These are phyloP conservation scores for Oryza nivara DNA, from an alignment of 176 grass and related monocot species.

Conservation along the genomic window DNA sequence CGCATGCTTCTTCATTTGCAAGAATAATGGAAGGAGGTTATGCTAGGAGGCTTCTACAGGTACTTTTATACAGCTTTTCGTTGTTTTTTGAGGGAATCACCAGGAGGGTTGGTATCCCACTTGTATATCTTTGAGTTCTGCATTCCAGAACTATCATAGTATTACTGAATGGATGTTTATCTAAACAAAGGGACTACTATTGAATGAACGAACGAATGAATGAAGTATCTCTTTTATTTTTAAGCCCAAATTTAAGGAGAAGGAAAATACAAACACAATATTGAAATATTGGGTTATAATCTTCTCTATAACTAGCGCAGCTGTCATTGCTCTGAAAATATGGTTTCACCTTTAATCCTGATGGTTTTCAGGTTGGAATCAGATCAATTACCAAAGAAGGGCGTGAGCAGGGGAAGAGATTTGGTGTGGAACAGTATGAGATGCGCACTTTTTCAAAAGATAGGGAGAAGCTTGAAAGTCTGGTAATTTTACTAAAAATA, in stretches of 20 bases:
- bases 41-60: slow-evolving; percentile 91
- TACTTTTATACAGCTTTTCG: slow-evolving; percentile 17
- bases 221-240: background rate
- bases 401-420: slow-evolving; percentile 91
- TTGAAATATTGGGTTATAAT: background rate
- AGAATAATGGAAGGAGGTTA: slow-evolving; percentile 99
- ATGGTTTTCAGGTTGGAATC: slow-evolving; percentile 72
- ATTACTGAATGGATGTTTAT: background rate
- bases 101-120: too few species aligned
- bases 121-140: background rate
- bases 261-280: background rate
- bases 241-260: background rate
- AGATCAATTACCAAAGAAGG: slow-evolving; percentile 96
- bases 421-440: slow-evolving; percentile 95
- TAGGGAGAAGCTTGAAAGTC: slow-evolving; percentile 77
- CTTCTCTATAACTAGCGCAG: background rate
- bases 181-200: background rate
- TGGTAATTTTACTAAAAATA: slow-evolving; percentile 47
- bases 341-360: background rate
- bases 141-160: background rate
- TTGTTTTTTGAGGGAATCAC: background rate
- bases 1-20: slow-evolving; percentile 96
- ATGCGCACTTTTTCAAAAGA: slow-evolving; percentile 93
- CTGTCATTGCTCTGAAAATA: background rate
- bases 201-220: background rate